Evolutionary conservation across 164 flowering plant species (phyloP).

Genomic region (Kingdonia uniflora): DNA sequence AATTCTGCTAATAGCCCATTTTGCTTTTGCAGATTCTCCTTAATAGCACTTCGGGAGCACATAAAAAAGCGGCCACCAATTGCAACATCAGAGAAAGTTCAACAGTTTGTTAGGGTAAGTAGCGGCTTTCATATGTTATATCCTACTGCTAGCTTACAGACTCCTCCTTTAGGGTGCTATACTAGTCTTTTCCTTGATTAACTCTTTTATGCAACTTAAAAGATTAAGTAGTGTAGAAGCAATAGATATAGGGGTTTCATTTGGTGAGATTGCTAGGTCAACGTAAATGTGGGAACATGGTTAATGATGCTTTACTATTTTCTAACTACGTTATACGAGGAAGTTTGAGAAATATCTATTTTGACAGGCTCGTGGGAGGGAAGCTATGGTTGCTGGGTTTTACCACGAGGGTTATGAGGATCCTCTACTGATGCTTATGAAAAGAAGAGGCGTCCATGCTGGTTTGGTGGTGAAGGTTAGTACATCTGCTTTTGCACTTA

Average conservation of each 20-base stretch:
- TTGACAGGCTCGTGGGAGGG: constrained; percentile 72
- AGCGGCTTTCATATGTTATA: neutral
- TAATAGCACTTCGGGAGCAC: constrained; percentile 80
- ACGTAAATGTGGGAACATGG: no score
- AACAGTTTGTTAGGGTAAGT: constrained; percentile 81
- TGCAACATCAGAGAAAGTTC: constrained; percentile 96
- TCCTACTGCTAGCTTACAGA: no score
- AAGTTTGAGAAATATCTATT: neutral
- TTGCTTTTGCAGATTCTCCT: constrained; percentile 58
- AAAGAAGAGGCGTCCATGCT: constrained; percentile 91
- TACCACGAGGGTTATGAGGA: constrained; percentile 95
- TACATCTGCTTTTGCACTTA: neutral
- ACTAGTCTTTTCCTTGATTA: no score
- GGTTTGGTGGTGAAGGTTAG: constrained; percentile 94
- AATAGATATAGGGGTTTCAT: no score
- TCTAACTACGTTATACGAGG: no score
- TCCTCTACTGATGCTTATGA: constrained; percentile 89
- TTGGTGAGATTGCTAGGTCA: no score
- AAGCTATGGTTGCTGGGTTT: constrained; percentile 89
- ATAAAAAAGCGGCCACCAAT: constrained; percentile 95
- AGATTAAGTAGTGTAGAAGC: no score
- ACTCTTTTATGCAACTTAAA: no score
- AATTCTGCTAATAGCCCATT: constrained; percentile 3
- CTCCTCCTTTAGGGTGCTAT: no score
- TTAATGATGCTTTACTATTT: no score